A percentile compares a stretch with the other conserved stretches of the same genome.
phyloP scores from a whole-genome alignment of 768 basidiomycete species.

The Lentinula boryana region DNA sequence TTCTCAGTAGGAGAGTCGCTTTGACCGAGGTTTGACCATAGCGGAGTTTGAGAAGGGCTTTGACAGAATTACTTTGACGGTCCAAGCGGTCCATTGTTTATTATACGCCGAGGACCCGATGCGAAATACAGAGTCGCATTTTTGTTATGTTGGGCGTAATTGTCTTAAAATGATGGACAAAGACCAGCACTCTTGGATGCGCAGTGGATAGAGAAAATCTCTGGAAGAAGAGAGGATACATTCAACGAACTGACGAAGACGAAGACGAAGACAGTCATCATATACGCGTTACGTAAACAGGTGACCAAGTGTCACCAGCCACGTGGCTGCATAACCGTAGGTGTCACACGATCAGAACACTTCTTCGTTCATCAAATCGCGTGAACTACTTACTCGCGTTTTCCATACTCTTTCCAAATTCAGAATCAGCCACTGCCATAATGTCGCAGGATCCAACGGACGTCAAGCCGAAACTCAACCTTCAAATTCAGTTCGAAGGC shows the following conservation, averaged over 20 bases:
- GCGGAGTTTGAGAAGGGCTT: not conserved
- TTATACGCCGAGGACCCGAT: not conserved
- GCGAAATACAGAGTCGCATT: not conserved
- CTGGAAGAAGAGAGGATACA: too few species aligned
- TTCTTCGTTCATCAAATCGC: not conserved
- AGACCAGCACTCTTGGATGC: too few species aligned
- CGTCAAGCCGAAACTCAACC: constrained; percentile 65
- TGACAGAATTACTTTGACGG: not conserved
- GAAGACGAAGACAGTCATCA: too few species aligned
- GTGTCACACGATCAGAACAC: not conserved
- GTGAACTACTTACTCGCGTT: not conserved
- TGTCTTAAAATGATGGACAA: too few species aligned
- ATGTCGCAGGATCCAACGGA: constrained; percentile 23
- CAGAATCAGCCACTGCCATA: not conserved
- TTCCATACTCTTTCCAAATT: not conserved
- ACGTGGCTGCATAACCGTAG: not conserved
- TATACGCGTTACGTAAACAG: too few species aligned
- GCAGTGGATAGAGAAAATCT: too few species aligned
- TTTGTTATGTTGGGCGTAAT: too few species aligned
- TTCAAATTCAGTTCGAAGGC: constrained; percentile 52
- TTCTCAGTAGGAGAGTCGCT: not conserved
- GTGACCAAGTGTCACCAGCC: not conserved
- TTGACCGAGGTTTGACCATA: not conserved
- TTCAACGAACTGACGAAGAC: too few species aligned
- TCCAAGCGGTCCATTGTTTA: not conserved